Evolutionary conservation across 1,284 basidiomycete genomes (phyloP).

Genomic region (Tranzscheliella williamsii): DNA sequence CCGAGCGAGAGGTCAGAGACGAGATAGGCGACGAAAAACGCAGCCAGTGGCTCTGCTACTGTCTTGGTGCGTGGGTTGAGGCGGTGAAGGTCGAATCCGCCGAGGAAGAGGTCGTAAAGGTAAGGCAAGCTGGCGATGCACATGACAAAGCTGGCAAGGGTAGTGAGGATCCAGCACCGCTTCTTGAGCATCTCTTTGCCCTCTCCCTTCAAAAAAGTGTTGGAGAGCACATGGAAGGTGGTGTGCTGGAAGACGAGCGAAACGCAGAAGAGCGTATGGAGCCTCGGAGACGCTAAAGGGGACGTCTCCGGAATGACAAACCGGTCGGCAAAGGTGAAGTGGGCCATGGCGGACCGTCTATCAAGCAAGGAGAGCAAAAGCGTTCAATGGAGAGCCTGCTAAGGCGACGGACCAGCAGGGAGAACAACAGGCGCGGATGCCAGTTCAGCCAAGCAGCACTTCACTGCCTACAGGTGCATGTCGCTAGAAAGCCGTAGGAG

Average conservation of each 20-base stretch:
- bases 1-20: conserved; percentile 52
- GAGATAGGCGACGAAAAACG: conserved; percentile 58
- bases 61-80: conserved; percentile 40
- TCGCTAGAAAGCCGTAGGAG: too few species aligned
- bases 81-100: conserved; percentile 43
- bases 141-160: conserved; percentile 51
- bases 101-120: conserved; percentile 44
- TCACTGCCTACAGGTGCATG: too few species aligned
- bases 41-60: conserved; percentile 44
- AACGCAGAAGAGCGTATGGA: conserved; percentile 33
- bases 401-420: too few species aligned
- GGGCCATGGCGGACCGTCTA: conserved; percentile 15
- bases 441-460: too few species aligned
- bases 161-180: conserved; percentile 60
- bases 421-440: too few species aligned
- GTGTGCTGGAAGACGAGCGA: conserved; percentile 50
- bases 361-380: too few species aligned
- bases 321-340: conserved; percentile 34
- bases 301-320: conserved; percentile 25
- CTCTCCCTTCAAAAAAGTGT: conserved; percentile 38
- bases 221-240: conserved; percentile 48
- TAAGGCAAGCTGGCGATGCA: conserved; percentile 50
- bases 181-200: conserved; percentile 49
- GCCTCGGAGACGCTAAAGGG: conserved; percentile 13
- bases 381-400: too few species aligned